Evolutionary conservation across 1,139 yeast genomes (phyloP), one percentile per base, ranked within the genome.

Genomic region (Geotrichum reessii): DNA sequence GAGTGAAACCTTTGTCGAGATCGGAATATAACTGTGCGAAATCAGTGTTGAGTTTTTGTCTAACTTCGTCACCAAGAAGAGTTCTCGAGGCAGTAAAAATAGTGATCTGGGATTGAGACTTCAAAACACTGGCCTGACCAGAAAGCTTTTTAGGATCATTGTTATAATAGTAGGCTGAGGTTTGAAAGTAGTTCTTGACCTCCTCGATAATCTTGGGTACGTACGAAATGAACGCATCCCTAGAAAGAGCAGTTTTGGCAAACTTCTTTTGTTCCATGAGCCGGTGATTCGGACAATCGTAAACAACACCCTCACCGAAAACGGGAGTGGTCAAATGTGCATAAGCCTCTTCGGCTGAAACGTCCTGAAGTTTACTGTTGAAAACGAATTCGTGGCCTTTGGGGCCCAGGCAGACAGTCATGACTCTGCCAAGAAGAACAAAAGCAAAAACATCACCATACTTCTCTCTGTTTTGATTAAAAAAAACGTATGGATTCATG

Each of bases 211-310:
- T 90, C 73, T 86, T 78, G 57, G 99, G 99, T 55, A 95, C 98
- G 70, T 93, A 92, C 31, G 78, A 74, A 67, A 82, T 81, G 78
- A 93, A 95, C 1, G 96, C 84, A 54, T 90, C 97, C 64, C 82
- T 82, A 48, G 97, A 87, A 66, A 93, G 81, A 21, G 97, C 96
- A 61, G 83, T 81, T 76, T 93, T 93, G 64, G 95, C 96, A 70
- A 93, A 93, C 78, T 91, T 93, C 83, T 95, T 93, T 75, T 93
- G 99, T 74, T 93, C 99, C 99, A 93, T 95, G 68, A 93, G 81
- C 66, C 91, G 84, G 69, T 84, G 77, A 76, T 95, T 95, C 63
- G 99, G 91, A 75, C 98, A 93, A 75, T 93, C 99, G 72, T 93
- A 93, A 61, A 93, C 87, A 58, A 93, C 99, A 65, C 98, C 99